phyloP scores from a whole-genome alignment of 2,329 filamentous ascomycete genomes.

The Botryotinia calthae region DNA sequence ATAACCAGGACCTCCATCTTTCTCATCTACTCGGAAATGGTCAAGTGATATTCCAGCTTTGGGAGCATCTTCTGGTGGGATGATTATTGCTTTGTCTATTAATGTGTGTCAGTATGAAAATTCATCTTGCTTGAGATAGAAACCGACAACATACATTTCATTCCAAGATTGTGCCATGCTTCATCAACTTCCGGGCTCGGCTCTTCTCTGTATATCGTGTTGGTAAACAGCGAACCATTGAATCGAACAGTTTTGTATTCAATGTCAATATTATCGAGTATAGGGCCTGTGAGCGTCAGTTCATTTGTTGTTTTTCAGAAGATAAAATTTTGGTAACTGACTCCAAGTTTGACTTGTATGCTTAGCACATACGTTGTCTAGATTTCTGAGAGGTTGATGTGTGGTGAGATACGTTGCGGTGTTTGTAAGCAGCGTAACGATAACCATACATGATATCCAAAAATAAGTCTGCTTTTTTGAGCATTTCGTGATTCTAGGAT shows the following conservation, averaged over 20 bases:
- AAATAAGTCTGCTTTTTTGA: not conserved
- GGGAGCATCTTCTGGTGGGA: slow-evolving; percentile 3
- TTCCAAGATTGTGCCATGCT: slow-evolving; percentile 11
- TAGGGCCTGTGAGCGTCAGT: slow-evolving; percentile 31
- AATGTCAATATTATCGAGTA: slow-evolving; percentile 43
- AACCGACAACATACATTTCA: slow-evolving; percentile 34
- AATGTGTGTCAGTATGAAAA: not conserved
- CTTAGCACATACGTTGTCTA: not conserved
- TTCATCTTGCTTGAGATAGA: not conserved
- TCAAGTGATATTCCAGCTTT: slow-evolving; percentile 12
- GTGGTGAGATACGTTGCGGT: not conserved
- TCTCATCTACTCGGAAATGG: slow-evolving; percentile 7
- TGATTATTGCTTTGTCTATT: slow-evolving; percentile 8
- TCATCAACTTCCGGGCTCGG: not conserved
- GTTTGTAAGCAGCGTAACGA: not conserved
- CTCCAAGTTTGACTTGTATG: slow-evolving; percentile 14
- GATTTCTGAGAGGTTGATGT: not conserved
- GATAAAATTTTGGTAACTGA: not conserved
- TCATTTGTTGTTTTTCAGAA: not conserved
- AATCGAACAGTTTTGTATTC: slow-evolving; percentile 41
- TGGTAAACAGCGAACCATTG: slow-evolving; percentile 11
- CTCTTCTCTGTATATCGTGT: slow-evolving; percentile 9
- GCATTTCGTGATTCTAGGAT: not conserved
- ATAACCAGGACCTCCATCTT: slow-evolving; percentile 14
- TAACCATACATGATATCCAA: slow-evolving; percentile 7